Evolutionary conservation across 2,329 filamentous ascomycete species (phyloP), one percentile per base, ranked within the genome.

Genomic region (Fusarium sp.): DNA sequence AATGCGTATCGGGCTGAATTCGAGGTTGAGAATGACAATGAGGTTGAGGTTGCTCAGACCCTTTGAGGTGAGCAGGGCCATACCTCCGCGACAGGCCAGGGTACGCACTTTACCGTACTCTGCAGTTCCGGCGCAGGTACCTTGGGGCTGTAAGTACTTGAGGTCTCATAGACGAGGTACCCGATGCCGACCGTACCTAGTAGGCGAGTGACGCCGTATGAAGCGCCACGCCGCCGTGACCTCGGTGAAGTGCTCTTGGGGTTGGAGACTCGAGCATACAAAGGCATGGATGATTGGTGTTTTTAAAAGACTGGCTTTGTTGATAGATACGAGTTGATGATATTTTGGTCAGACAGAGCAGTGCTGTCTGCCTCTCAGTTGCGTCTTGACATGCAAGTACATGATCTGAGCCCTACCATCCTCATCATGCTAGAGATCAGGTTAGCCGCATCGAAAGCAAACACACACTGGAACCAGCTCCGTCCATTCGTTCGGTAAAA

Each of bases 161-260:
- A 38, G 31, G 42, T 35, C 47, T 54, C 27, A 29, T 47, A 22
- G 36, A 70, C 44, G 44, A 71, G 61, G 45, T 68, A 71, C 47
- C 46, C 25, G 36, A 49, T n/a, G 44, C 33, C 25, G 33, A 35
- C n/a, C 38, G 55, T 61, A 70, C 64, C 36, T 60, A 45, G 62
- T 68, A 60, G 65, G 55, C 63, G 50, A 72, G 72, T 75, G 72
- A 76, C 75, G 71, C 75, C 64, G 71, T 74, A 62, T 49, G 75
- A 76, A 76, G 75, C 75, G 75, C 75, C 75, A 75, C 75, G 74
- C 75, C 74, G 73, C 75, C 69, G 57, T 65, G 63, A 62, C 38
- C 39, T 62, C 20, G 38, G 55, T 49, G 65, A 33, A 61, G 25
- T 54, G 22, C 41, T 54, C 15, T 74, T 71, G 68, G 61, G 66